These are phyloP conservation scores for Lasiodiplodia citricola DNA, from an alignment of 2,329 filamentous ascomycete genomes.

Conservation along the genomic window DNA sequence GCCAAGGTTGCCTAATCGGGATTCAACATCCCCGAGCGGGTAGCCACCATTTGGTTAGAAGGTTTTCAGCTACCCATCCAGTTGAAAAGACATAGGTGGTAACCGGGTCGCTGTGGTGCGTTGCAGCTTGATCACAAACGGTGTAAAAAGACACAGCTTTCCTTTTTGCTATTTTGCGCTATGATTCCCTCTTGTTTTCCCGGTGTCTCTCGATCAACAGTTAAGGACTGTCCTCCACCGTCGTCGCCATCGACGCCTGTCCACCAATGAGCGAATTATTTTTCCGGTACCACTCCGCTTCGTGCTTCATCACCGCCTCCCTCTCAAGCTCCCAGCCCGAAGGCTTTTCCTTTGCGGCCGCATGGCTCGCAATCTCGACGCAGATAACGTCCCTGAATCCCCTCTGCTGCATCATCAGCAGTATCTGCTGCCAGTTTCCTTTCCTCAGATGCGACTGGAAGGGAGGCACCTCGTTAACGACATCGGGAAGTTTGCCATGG, in stretches of 20 bases:
- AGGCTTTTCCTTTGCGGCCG: neutral
- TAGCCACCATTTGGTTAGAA: neutral
- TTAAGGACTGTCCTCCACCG: neutral
- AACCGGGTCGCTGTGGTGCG: neutral
- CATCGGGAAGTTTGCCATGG: neutral
- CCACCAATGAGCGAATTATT: neutral
- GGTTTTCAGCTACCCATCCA: neutral
- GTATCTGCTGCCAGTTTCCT: neutral
- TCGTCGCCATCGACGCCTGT: neutral
- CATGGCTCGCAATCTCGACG: neutral
- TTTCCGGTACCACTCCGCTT: neutral
- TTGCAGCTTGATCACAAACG: neutral
- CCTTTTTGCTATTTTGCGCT: neutral
- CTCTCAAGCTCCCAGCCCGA: neutral
- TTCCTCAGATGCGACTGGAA: neutral
- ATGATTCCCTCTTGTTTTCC: too few relatives aligned
- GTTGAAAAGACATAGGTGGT: neutral
- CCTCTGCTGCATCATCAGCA: neutral
- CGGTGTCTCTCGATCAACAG: too few relatives aligned
- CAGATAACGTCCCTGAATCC: neutral
- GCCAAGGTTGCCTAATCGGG: neutral
- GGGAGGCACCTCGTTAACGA: neutral
- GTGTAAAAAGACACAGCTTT: neutral
- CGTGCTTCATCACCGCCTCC: neutral
- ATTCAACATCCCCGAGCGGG: neutral